These are phyloP conservation scores for Tetrapisispora phaffii DNA, from an alignment of 805 yeast genomes.

Conservation along the genomic window DNA sequence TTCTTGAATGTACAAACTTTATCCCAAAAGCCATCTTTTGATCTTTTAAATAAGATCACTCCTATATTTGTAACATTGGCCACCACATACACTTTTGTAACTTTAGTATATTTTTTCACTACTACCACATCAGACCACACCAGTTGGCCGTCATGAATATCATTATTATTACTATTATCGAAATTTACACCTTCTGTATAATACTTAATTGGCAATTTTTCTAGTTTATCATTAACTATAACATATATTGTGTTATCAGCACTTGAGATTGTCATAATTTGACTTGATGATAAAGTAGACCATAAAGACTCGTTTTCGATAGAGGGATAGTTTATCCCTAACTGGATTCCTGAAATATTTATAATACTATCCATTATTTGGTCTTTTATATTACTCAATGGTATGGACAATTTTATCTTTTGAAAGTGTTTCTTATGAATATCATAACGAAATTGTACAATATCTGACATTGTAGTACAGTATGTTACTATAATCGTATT, in stretches of 20 bases:
- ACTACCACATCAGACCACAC: conserved; percentile 9
- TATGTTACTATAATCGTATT: conserved; percentile 7
- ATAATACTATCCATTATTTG: conserved; percentile 6
- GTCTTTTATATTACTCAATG: not conserved
- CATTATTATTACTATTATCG: not conserved
- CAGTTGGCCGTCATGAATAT: conserved; percentile 1
- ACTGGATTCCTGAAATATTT: conserved; percentile 1
- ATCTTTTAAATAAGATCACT: conserved; percentile 13
- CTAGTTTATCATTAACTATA: conserved; percentile 5
- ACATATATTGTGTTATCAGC: conserved; percentile 11
- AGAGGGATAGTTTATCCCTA: not conserved
- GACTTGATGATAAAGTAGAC: not conserved
- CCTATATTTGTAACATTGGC: conserved; percentile 16
- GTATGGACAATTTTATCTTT: conserved; percentile 1
- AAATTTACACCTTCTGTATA: not conserved
- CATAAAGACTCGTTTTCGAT: conserved; percentile 1
- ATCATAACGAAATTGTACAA: conserved; percentile 10
- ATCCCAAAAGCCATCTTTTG: conserved; percentile 17
- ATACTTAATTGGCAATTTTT: conserved; percentile 3
- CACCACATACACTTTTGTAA: conserved; percentile 6
- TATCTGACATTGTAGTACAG: conserved; percentile 11
- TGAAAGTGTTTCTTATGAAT: conserved; percentile 3
- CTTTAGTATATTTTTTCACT: conserved; percentile 10
- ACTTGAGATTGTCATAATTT: conserved; percentile 5
- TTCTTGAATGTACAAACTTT: conserved; percentile 6